These are phyloP conservation scores for Drechslerella stenobrocha DNA, from an alignment of 2,329 filamentous ascomycete species.

Conservation along the genomic window DNA sequence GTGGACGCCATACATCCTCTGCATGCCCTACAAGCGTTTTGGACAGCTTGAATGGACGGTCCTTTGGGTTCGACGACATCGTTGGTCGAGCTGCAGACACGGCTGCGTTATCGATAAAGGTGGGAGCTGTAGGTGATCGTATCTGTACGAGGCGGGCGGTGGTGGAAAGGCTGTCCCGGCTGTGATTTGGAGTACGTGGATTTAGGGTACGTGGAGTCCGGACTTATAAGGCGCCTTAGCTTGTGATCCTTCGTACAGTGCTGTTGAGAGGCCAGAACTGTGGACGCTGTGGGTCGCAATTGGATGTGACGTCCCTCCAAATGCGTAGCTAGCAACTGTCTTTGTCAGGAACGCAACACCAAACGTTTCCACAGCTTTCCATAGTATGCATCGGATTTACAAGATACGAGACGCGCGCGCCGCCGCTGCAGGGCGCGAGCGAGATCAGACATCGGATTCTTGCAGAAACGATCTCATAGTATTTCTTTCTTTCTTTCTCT, in stretches of 20 bases:
- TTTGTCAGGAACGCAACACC: not conserved
- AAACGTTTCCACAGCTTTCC: constrained; percentile 1
- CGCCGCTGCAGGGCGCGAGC: not conserved
- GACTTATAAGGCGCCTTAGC: no score
- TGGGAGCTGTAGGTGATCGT: no score
- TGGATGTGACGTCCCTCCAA: not conserved
- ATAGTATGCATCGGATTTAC: no score
- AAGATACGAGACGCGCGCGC: no score
- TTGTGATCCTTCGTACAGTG: constrained; percentile 2
- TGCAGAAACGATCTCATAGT: constrained; percentile 16
- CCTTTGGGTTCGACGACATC: constrained; percentile 66
- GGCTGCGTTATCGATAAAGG: constrained; percentile 35
- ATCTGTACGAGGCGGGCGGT: no score
- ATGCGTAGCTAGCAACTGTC: not conserved
- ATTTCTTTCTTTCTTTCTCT: constrained; percentile 37
- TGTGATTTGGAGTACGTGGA: no score
- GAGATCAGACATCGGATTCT: no score
- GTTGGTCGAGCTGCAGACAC: constrained; percentile 31
- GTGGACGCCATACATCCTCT: constrained; percentile 71
- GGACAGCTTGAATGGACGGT: constrained; percentile 75
- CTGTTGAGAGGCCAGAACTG: not conserved
- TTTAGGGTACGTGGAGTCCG: no score
- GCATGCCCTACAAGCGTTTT: constrained; percentile 86
- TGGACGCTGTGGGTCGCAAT: not conserved
- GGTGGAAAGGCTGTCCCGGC: no score